Percentiles rank a stretch among this genome's conserved stretches.
These are phyloP conservation scores for Chondrus crispus DNA, from an alignment of 23 red algal species.

Conservation along the genomic window DNA sequence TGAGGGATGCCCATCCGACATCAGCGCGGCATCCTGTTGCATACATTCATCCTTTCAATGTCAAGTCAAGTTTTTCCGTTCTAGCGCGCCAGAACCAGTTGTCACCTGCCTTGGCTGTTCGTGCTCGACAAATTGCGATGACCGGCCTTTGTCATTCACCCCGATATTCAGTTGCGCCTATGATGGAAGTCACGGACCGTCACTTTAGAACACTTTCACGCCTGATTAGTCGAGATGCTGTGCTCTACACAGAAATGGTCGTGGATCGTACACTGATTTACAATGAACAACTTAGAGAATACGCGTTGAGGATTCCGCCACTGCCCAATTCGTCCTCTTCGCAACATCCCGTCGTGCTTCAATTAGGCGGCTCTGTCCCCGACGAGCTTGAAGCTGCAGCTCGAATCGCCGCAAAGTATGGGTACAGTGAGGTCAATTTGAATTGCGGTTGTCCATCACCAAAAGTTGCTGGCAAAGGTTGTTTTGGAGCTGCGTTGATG, in stretches of 20 bases:
- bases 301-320: constrained; percentile 34
- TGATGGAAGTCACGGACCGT: constrained; percentile 99
- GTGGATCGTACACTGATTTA: constrained; percentile 88
- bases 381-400: constrained; percentile 63
- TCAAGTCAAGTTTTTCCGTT: too few species aligned
- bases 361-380: constrained; percentile 82
- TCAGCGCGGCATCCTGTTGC: too few species aligned
- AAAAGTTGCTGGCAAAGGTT: constrained; percentile 79
- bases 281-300: constrained; percentile 42
- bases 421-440: constrained; percentile 88
- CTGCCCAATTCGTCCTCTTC: too few species aligned
- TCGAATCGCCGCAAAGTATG: constrained; percentile 35
- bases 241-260: constrained; percentile 98
- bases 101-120: too few species aligned
- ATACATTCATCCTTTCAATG: too few species aligned
- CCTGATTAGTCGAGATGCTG: constrained; percentile 71
- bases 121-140: too few species aligned
- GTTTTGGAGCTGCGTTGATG: constrained; percentile 96
- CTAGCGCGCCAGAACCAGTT: too few species aligned
- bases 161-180: constrained; percentile 95
- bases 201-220: constrained; percentile 81
- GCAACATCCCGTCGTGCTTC: constrained; percentile 80
- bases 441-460: constrained; percentile 97
- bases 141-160: too few species aligned
- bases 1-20: too few species aligned